Percentiles rank a stretch among this genome's conserved stretches.
Evolutionary conservation across 2,329 filamentous ascomycete genomes (phyloP).

Genomic region (Teratosphaeria gauchensis): DNA sequence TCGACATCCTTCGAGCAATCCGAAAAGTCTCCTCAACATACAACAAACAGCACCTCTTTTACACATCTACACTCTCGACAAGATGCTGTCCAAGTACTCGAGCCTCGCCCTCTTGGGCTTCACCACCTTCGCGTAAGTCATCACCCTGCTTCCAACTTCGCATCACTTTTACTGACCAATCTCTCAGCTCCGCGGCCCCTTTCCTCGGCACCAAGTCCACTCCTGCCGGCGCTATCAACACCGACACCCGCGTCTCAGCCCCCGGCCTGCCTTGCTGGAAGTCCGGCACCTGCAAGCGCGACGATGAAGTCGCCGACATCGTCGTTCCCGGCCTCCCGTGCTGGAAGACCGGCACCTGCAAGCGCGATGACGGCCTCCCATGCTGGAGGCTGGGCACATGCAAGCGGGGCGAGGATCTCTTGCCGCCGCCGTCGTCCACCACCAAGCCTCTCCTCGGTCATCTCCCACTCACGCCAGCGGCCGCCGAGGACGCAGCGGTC

Average conservation of each 20-base stretch:
- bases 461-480: background rate
- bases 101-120: background rate
- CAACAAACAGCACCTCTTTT: background rate
- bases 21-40: background rate
- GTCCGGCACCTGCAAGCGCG: background rate
- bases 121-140: background rate
- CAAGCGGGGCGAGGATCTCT: too few relatives aligned
- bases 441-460: too few relatives aligned
- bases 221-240: background rate
- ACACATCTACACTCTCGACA: background rate
- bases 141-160: background rate
- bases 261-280: background rate
- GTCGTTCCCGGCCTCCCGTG: background rate
- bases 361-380: background rate
- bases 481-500: background rate
- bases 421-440: too few relatives aligned
- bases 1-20: too few relatives aligned
- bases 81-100: background rate
- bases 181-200: background rate
- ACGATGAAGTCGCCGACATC: background rate
- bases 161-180: background rate
- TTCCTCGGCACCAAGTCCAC: background rate
- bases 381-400: too few relatives aligned
- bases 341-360: background rate
- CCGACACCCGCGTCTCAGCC: background rate